A percentile compares a stretch with the other conserved stretches of the same genome.
These are phyloP conservation scores for Entelexis sorbosivorans DNA, from an alignment of 1,139 yeast genomes.

Conservation along the genomic window DNA sequence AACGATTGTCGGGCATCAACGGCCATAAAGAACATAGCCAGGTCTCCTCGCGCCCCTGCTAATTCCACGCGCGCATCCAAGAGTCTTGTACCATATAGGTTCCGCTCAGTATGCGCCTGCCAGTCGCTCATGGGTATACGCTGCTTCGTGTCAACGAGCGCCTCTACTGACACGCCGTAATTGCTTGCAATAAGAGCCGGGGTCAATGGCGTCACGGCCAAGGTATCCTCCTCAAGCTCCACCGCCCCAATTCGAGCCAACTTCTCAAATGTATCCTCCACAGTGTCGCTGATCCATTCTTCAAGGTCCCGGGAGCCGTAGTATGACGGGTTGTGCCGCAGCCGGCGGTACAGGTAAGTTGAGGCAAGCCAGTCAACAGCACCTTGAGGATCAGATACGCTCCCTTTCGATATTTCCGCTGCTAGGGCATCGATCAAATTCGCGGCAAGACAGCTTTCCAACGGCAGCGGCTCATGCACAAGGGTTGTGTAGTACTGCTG, in stretches of 20 bases:
- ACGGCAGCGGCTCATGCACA: constrained; percentile 62
- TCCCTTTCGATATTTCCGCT: constrained; percentile 56
- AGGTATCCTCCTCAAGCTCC: constrained; percentile 42
- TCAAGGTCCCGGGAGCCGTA: constrained; percentile 69
- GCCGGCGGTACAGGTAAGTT: constrained; percentile 68
- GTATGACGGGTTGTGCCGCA: constrained; percentile 75
- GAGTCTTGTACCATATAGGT: not conserved
- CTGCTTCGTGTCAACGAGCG: constrained; percentile 37
- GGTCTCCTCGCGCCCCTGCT: constrained; percentile 1
- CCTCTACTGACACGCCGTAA: constrained; percentile 50
- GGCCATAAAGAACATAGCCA: constrained; percentile 38
- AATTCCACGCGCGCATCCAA: constrained; percentile 12
- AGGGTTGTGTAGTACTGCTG: constrained; percentile 61
- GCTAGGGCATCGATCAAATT: constrained; percentile 55
- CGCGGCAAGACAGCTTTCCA: constrained; percentile 62
- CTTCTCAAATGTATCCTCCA: constrained; percentile 63
- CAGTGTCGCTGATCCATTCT: constrained; percentile 68
- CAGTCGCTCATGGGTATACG: not conserved
- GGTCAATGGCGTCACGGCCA: constrained; percentile 48
- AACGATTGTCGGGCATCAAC: constrained; percentile 88
- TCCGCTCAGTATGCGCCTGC: not conserved
- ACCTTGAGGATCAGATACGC: constrained; percentile 65
- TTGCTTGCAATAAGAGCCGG: constrained; percentile 69
- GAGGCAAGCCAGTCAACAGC: constrained; percentile 86
- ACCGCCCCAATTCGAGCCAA: constrained; percentile 51